Base-by-base conservation (phyloP, 768 basidiomycete species). In the Cyclocybe aegerita region DNA sequence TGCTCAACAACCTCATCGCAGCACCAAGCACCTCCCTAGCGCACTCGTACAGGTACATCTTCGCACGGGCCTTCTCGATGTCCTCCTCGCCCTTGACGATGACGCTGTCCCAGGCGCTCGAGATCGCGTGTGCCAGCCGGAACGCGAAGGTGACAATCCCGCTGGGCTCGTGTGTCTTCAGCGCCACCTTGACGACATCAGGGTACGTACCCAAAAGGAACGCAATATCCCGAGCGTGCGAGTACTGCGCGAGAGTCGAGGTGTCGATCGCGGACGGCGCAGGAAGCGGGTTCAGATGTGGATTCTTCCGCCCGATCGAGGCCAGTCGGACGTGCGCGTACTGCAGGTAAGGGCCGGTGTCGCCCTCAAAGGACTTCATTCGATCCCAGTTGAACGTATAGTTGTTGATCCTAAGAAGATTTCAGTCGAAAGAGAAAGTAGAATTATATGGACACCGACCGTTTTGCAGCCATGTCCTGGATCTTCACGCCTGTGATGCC, bases 401-500 rank as follows among this genome's bases (percentile, higher is more conserved):
- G 73, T 97, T 93, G 71, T 94, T 95, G 65, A 97, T 89, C 53
- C 94, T 96, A 56, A 4, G 43, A 32, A 54, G 15, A 47, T 6
- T 45, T 15, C 31, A 40, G 15, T 10, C n/a, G 17, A 12, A 11
- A 38, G 30, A 2, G 9, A 30, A 16, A 1, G 33, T 14, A 10
- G 17, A 37, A 31, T 7, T 34, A 37, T 10, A 34, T 36, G 17
- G 47, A 35, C 9, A 48, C 81, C 39, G 56, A 93, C 93, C 93
- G 77, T 67, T 93, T 96, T 10, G 92, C 93, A 38, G 88, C 80
- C 93, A 96, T 94, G 65, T 97, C 94, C 69, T 99, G 97, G 52
- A 99, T 94, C 75, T 98, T 98, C 58, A 99, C 88, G 2, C 93
- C 93, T 0, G 93, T 89, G 60, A 97, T 93, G 14, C 95, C 97